Evolutionary conservation across 1,284 basidiomycete species (phyloP), one percentile per base, ranked within the genome.

Genomic region (Cryptococcus maquisensis): DNA sequence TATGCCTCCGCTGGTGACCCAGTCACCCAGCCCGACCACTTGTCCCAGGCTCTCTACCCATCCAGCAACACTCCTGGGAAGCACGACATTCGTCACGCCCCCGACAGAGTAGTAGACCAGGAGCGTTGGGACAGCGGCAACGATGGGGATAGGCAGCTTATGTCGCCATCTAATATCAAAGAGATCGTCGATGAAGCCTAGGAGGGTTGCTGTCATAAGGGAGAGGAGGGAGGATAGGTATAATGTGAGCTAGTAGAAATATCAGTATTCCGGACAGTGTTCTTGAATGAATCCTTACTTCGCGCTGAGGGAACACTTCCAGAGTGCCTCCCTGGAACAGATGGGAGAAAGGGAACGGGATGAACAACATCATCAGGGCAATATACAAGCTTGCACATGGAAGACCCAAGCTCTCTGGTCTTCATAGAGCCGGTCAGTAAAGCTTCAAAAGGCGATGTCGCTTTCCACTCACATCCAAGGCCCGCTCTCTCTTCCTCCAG

Each of bases 111-210:
- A 95, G 77, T 98, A 99, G 3, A 98, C 94, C 74, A 98, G 87
- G 35, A 99, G 80, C 21, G 98, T 82, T 1, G 96, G 96, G 20
- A 98, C 90, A 16, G 90, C 90, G 0, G 92, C 91, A 54, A 99
- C 88, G 67, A 99, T 84, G 0, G 93, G 96, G 52, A 99, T 96
- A 0, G 96, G 96, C 8, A 99, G 77, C 75, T 99, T 99, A 78
- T 98, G 92, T 57, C 96, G 79, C 96, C 96, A 99, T 12, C 96
- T 85, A 62, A 99, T 98, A 72, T 99, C 96, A 66, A 98, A 98
- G 1, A 98, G 83, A 73, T 99, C 96, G 69, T 99, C 96, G 46
- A 98, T 80, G 68, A 98, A 97, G 9, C 96, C 95, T 2, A 98
- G 83, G 60, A 98, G 82, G 0, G 92, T 93, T 0, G 96, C 94